Base-by-base conservation (phyloP, 345 rosid genomes). In the Firmiana major region DNA sequence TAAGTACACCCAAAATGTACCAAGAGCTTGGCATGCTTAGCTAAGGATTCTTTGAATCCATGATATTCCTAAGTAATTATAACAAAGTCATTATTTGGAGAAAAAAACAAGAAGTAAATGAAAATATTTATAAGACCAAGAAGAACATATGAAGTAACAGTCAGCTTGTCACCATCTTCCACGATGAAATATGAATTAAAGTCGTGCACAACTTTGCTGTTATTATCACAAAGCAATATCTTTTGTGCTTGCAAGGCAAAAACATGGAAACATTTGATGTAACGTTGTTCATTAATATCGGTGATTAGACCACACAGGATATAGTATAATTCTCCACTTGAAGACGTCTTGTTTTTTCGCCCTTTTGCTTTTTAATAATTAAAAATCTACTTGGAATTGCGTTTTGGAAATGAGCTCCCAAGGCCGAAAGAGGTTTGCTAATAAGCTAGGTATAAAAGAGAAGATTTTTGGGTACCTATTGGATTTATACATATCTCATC, bases 291-390 rank as follows among this genome's bases (percentile, higher is more conserved):
- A 6, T 46, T 71, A 4, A 6, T 72, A 21, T 55, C 24, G 3
- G 5, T 72, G 64, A 72, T 72, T 58, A 55, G 75, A 72, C 63
- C 21, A 65, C 21, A 65, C 46, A 42, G 3, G 49, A 40, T 40
- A 19, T 40, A 19, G 49, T n/a, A 72, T 21, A 38, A 36, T 72
- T 36, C 48, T 21, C 75, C 64, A 72, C 45, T 42, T 3, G 40
- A 2, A 31, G 46, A 70, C 60, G 57, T 49, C 28, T 38, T 38
- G n/a, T 53, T 53, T 53, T 71, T 71, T 71, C 1, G 13, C 31
- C 75, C 19, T 46, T 24, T 68, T 46, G 7, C 8, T n/a, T 43
- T 43, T 42, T 55, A 55, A 55, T 19, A 58, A 22, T 19, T 49
- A 13, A 49, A 49, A 43, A 58, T 31, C 12, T 42, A 31, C 34